Evolutionary conservation across 306 rosid species (phyloP).

Genomic region (Sindora glabra): DNA sequence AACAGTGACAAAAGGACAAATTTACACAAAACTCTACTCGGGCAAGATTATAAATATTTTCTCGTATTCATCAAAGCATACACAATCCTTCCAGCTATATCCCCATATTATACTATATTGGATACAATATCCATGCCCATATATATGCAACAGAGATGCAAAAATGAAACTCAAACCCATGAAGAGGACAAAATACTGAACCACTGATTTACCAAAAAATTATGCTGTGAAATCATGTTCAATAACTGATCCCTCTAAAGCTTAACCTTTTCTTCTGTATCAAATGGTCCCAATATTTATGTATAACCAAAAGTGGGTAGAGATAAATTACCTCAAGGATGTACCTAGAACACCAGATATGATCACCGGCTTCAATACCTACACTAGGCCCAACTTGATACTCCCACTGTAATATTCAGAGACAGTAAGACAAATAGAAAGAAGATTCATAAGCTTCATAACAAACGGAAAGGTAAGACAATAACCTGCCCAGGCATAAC

Average conservation of each 20-base stretch:
- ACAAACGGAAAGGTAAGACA: slow-evolving; percentile 10
- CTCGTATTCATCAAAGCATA: too few species aligned
- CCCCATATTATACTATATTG: too few species aligned
- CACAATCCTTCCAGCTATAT: neutral
- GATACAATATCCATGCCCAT: too few species aligned
- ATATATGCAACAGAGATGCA: too few species aligned
- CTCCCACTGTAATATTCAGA: slow-evolving; percentile 74
- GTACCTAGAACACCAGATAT: slow-evolving; percentile 88
- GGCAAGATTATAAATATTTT: neutral
- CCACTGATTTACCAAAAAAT: neutral
- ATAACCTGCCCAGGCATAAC: slow-evolving; percentile 99
- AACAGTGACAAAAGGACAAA: neutral
- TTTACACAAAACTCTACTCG: neutral
- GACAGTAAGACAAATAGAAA: slow-evolving; percentile 7
- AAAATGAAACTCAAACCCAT: neutral
- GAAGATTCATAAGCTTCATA: slow-evolving; percentile 7
- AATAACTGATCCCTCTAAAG: neutral
- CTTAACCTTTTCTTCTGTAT: neutral
- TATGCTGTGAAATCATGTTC: neutral
- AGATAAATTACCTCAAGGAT: slow-evolving; percentile 75
- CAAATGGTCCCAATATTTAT: neutral
- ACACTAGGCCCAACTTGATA: slow-evolving; percentile 99
- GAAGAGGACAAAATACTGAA: slow-evolving; percentile 6
- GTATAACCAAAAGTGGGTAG: slow-evolving; percentile 12
- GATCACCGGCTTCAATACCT: slow-evolving; percentile 94